Percentiles rank a stretch among this genome's conserved stretches.
phyloP scores from a whole-genome alignment of 2,329 filamentous ascomycete species.

The Hymenoscyphus repandus region DNA sequence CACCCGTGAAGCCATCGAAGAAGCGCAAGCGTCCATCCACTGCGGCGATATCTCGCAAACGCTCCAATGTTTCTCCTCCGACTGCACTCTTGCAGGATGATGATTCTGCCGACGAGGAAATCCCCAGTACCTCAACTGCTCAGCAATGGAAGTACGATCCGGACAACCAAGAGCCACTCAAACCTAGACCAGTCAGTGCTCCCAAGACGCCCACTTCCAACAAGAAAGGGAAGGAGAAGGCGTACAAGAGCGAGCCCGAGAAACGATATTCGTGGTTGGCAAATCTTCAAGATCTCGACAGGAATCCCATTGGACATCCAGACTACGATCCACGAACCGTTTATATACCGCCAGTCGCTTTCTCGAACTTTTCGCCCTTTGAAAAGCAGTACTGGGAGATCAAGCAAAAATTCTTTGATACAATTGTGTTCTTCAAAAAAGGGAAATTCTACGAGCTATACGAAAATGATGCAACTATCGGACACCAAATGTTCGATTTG shows the following conservation, averaged over 20 bases:
- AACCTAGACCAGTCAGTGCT: constrained; percentile 39
- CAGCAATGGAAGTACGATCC: constrained; percentile 77
- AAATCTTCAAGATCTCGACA: constrained; percentile 77
- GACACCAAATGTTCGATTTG: constrained; percentile 92
- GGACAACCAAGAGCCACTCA: constrained; percentile 46
- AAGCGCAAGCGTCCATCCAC: constrained; percentile 60
- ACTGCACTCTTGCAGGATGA: constrained; percentile 34
- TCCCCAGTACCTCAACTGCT: constrained; percentile 64
- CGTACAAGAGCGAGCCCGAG: constrained; percentile 76
- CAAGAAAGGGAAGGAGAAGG: constrained; percentile 52
- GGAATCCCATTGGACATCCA: constrained; percentile 69
- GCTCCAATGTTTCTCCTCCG: constrained; percentile 50
- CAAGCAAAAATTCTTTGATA: constrained; percentile 96
- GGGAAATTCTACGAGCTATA: constrained; percentile 99
- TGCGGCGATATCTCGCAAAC: constrained; percentile 55
- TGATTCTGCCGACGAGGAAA: constrained; percentile 43
- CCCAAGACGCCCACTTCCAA: constrained; percentile 31
- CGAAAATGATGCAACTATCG: constrained; percentile 94
- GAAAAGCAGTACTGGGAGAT: constrained; percentile 99
- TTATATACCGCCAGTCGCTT: constrained; percentile 79
- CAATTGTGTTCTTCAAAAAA: constrained; percentile 99
- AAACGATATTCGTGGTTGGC: constrained; percentile 88
- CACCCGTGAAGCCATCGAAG: constrained; percentile 48
- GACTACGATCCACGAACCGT: constrained; percentile 89
- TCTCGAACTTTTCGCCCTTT: constrained; percentile 81